Conservation (phyloP, 2,329 filamentous ascomycete genomes). For the Neospermospora avenae region DNA sequence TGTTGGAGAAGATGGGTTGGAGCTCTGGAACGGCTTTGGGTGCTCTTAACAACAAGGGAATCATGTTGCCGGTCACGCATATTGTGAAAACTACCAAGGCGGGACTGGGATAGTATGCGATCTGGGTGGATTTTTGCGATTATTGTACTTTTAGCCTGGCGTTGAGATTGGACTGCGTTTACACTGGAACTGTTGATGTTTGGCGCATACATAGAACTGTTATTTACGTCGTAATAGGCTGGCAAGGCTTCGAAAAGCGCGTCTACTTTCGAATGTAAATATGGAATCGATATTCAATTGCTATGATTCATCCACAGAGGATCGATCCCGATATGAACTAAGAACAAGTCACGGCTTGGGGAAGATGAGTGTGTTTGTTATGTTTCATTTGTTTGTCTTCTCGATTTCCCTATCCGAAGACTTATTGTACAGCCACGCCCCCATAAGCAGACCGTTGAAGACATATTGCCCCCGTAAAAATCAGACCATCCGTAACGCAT, state of each 20-base stretch:
- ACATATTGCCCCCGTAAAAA: constrained; percentile 63
- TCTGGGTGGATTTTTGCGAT: background rate
- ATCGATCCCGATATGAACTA: too few species aligned
- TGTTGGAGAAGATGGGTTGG: constrained; percentile 99
- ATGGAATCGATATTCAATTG: background rate
- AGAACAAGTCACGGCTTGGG: background rate
- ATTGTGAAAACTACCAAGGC: constrained; percentile 84
- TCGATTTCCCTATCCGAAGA: constrained; percentile 36
- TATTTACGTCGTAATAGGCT: background rate
- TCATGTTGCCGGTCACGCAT: constrained; percentile 79
- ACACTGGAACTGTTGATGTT: background rate
- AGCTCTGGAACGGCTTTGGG: constrained; percentile 81
- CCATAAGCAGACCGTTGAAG: constrained; percentile 64
- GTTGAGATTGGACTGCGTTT: background rate
- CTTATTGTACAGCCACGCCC: constrained; percentile 71
- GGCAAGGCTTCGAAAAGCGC: background rate
- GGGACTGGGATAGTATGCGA: constrained; percentile 60
- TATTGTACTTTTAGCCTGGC: background rate
- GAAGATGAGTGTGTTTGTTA: constrained; percentile 15
- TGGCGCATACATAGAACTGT: background rate
- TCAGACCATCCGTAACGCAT: constrained; percentile 72
- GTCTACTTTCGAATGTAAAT: background rate
- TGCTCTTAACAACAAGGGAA: constrained; percentile 78
- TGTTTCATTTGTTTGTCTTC: constrained; percentile 34
- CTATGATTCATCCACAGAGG: too few species aligned